Percentiles rank a stretch among this genome's conserved stretches.
These are phyloP conservation scores for Solanum sejunctum DNA, from an alignment of 257 asterid genomes.

Conservation along the genomic window DNA sequence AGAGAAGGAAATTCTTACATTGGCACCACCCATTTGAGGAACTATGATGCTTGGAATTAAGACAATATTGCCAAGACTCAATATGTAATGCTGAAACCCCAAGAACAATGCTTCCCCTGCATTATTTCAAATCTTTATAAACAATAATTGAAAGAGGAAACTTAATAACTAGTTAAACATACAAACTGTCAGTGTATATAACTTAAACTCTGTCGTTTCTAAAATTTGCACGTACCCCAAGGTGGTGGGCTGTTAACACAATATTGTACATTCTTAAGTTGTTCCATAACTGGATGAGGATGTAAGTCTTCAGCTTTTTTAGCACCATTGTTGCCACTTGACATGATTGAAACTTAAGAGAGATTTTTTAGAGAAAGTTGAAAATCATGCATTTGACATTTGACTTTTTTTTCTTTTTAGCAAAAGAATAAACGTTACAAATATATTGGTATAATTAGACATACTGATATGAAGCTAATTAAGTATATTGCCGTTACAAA, in stretches of 20 bases:
- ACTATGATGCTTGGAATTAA: slow-evolving; percentile 52
- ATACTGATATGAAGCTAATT: background rate
- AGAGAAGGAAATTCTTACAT: slow-evolving; percentile 25
- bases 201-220: background rate
- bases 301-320: slow-evolving; percentile 10
- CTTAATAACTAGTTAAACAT: background rate
- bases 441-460: background rate
- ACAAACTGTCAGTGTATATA: background rate
- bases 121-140: background rate
- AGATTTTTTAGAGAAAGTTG: background rate
- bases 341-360: slow-evolving; percentile 11
- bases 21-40: slow-evolving; percentile 71
- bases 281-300: slow-evolving; percentile 51
- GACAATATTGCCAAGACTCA: slow-evolving; percentile 53
- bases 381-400: background rate
- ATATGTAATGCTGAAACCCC: slow-evolving; percentile 75
- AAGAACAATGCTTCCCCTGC: slow-evolving; percentile 51
- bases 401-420: background rate
- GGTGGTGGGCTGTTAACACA: slow-evolving; percentile 83
- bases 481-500: background rate
- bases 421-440: background rate
- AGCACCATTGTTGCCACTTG: background rate
- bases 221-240: slow-evolving; percentile 18
- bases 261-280: slow-evolving; percentile 52
- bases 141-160: background rate